Evolutionary conservation across 768 basidiomycete genomes (phyloP).

Genomic region (Glaciozyma antarctica): DNA sequence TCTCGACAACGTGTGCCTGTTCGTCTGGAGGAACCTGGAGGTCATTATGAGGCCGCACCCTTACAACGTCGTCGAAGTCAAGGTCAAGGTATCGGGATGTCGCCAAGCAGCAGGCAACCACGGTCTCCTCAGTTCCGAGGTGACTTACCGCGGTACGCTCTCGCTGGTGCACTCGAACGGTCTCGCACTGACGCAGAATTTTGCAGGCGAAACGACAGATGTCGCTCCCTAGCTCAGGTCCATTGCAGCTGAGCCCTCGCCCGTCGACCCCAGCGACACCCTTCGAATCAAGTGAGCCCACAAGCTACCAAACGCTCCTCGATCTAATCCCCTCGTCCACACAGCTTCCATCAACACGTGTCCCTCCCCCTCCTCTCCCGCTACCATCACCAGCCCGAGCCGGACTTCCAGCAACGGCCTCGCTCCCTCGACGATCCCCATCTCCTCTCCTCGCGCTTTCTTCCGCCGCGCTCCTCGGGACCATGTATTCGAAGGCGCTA

Average conservation of each 20-base stretch:
- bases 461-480: not conserved
- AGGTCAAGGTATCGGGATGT: conserved; percentile 8
- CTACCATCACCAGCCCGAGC: not conserved
- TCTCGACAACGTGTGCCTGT: conserved; percentile 25
- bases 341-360: not conserved
- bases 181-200: too few relatives aligned
- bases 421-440: not conserved
- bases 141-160: too few relatives aligned
- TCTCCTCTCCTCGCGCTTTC: not conserved
- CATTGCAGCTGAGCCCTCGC: not conserved
- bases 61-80: conserved; percentile 4
- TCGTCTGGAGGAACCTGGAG: conserved; percentile 19
- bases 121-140: too few relatives aligned
- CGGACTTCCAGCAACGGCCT: not conserved
- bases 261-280: not conserved
- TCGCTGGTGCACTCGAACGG: too few relatives aligned
- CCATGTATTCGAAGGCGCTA: not conserved
- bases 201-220: too few relatives aligned
- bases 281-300: not conserved
- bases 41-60: conserved; percentile 16
- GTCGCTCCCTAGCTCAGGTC: too few relatives aligned
- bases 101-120: too few relatives aligned
- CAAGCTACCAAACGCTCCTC: not conserved
- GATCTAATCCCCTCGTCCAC: not conserved
- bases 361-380: not conserved